Evolutionary conservation across 352 stramenopile genomes (phyloP).

Genomic region (Lagenidium giganteum): DNA sequence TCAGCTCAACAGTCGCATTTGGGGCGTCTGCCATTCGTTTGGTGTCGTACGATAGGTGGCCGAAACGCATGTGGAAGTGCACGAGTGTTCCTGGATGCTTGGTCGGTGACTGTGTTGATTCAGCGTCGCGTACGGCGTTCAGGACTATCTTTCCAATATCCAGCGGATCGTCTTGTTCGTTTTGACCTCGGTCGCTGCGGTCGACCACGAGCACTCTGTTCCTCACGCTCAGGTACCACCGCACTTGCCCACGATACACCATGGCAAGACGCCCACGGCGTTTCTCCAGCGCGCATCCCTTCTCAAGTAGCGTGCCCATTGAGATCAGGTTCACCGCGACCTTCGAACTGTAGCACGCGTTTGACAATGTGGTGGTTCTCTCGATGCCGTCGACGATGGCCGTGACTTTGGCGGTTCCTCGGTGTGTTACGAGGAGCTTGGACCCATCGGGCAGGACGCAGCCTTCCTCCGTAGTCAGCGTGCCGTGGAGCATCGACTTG

Average conservation of each 20-base stretch:
- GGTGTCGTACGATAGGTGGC: conserved; percentile 5
- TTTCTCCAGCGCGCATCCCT: conserved; percentile 1
- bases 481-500: not conserved
- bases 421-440: not conserved
- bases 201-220: conserved; percentile 7
- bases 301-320: not conserved
- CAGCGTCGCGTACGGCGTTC: too few species aligned
- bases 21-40: conserved; percentile 2
- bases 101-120: too few species aligned
- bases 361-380: not conserved
- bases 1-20: conserved; percentile 1
- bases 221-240: conserved; percentile 2
- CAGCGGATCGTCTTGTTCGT: too few species aligned
- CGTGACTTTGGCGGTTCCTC: not conserved
- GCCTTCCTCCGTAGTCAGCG: too few species aligned
- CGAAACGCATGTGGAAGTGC: conserved; percentile 5
- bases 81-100: conserved; percentile 7
- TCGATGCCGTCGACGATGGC: not conserved
- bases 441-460: not conserved
- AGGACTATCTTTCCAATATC: too few species aligned
- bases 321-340: conserved; percentile 7
- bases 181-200: too few species aligned
- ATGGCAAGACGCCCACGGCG: not conserved
- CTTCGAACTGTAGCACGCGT: not conserved
- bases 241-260: not conserved